phyloP scores from a whole-genome alignment of 805 yeast genomes.

The Teunomyces pallodes region DNA sequence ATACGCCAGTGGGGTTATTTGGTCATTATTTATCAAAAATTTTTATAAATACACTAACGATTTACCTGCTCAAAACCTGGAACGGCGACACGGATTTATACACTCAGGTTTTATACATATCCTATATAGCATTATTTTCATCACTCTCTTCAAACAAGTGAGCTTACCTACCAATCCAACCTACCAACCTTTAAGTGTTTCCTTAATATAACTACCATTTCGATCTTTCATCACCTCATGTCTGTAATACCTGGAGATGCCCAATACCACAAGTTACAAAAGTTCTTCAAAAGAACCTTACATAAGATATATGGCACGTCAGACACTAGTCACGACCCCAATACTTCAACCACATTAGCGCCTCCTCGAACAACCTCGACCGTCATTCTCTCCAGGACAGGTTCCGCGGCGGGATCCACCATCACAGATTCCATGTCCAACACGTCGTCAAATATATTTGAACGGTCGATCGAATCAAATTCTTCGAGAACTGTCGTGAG shows the following conservation, averaged over 20 bases:
- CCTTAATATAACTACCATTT: background rate
- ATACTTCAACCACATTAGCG: background rate
- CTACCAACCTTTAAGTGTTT: background rate
- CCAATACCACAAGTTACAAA: constrained; percentile 1
- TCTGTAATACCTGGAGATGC: background rate
- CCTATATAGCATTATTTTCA: background rate
- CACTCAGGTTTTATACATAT: background rate
- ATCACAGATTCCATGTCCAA: background rate
- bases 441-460: constrained; percentile 9
- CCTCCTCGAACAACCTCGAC: background rate
- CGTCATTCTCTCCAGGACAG: background rate
- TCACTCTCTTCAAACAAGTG: background rate
- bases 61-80: background rate
- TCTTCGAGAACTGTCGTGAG: constrained; percentile 7
- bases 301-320: constrained; percentile 5
- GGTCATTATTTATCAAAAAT: constrained; percentile 1
- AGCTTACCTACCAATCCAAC: background rate
- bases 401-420: background rate
- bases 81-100: background rate
- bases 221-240: background rate
- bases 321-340: background rate
- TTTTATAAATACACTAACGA: constrained; percentile 1
- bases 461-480: constrained; percentile 9
- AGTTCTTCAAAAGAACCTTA: constrained; percentile 10
- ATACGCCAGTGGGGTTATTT: constrained; percentile 3